Base-by-base conservation (phyloP, 768 basidiomycete genomes). In the Pisolithus microcarpus region DNA sequence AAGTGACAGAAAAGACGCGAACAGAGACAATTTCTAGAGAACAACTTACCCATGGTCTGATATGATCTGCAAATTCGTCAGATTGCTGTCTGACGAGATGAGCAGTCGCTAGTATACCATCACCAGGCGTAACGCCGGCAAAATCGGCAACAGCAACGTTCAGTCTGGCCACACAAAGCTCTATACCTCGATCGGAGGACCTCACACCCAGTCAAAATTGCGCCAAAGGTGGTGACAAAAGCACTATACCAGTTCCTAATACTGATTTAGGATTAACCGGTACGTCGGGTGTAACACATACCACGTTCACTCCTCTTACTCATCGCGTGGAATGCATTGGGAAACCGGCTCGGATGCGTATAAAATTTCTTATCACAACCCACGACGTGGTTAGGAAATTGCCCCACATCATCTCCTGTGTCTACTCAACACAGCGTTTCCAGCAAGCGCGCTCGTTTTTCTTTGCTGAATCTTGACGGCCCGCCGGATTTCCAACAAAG, bases 401-500 rank as follows among this genome's bases (percentile, higher is more conserved):
- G 19, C 18, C 34, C 18, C 34, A n/a, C 31, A 26, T 37, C 44
- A 48, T 48, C 31, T 43, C 48, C 28, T 7, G 21, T 46, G 34
- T 51, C 53, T 50, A 58, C 56, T 40, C 54, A 43, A 56, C 31
- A 46, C 34, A 19, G 45, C 31, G 45, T 36, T 46, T n/a, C 31
- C 9, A 51, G 43, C 36, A 54, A 54, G 24, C 46, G 26, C 34
- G 43, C 53, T 44, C 49, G 70, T 46, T 52, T 69, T 3, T 76
- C 80, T 13, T 53, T 85, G 18, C 66, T 86, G 24, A 85, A 85
- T 58, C 70, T 85, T 10, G 66, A 65, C 38, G 79, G 79, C 1
- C 77, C 76, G 23, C 76, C 72, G 46, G 69, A 64, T 37, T 37
- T 16, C 18, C 51, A 52, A 44, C 43, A 47, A 24, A 31, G 51